Conservation (phyloP, 139 green algal genomes). For the Pleodorina starrii region DNA sequence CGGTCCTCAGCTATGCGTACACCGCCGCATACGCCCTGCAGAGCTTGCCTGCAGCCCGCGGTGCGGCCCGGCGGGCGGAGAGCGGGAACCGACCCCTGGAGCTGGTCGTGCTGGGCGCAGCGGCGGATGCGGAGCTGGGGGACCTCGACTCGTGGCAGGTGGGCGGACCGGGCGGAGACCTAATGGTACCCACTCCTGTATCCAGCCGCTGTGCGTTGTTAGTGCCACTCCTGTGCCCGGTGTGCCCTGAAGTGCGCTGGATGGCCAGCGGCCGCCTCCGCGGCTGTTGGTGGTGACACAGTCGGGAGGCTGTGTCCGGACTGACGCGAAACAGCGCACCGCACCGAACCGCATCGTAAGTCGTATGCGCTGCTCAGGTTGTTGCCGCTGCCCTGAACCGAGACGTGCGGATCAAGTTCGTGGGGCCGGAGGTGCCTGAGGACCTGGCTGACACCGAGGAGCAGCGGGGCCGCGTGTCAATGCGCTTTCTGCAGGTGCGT, state of each 20-base stretch:
- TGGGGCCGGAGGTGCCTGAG: conserved; percentile 52
- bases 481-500: conserved; percentile 35
- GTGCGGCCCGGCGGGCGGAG: neutral
- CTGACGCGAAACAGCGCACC: too few species aligned
- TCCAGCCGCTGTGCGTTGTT: too few species aligned
- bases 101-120: conserved; percentile 44
- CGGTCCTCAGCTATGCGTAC: conserved; percentile 19
- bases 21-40: conserved; percentile 20
- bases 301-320: too few species aligned
- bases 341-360: neutral
- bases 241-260: too few species aligned
- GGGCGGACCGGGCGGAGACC: too few species aligned
- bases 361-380: neutral
- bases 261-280: too few species aligned
- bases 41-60: neutral
- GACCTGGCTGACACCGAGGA: neutral
- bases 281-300: too few species aligned
- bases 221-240: too few species aligned
- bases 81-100: neutral
- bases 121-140: conserved; percentile 33
- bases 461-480: conserved; percentile 19
- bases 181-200: too few species aligned
- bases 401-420: conserved; percentile 49
- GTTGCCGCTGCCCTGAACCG: neutral
- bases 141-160: conserved; percentile 42